Conservation (phyloP, 441 rosid genomes). For the Gossypium gossypioides region DNA sequence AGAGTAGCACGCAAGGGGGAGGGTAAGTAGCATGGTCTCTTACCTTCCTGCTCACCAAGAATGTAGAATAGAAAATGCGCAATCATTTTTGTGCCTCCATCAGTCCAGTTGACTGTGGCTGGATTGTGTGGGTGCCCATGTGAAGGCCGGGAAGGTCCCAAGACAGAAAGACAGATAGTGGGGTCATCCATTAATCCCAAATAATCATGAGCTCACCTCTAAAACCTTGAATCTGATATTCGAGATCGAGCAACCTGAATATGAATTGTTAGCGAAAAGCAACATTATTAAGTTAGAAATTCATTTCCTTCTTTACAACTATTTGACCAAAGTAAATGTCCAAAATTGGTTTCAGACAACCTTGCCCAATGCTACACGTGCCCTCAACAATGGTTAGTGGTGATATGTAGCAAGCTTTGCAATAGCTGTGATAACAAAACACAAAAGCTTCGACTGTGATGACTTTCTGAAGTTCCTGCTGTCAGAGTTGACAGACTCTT, state of each 20-base stretch:
- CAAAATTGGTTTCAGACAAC: slow-evolving; percentile 21
- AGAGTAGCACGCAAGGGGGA: background rate
- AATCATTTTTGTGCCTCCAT: slow-evolving; percentile 55
- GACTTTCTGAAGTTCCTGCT: slow-evolving; percentile 7
- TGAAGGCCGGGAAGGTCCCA: slow-evolving; percentile 58
- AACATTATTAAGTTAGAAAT: background rate
- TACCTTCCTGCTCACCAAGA: slow-evolving; percentile 68
- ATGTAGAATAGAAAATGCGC: slow-evolving; percentile 74
- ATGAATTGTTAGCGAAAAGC: background rate
- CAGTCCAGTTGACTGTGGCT: slow-evolving; percentile 74
- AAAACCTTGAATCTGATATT: slow-evolving; percentile 31
- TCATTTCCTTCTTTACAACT: background rate
- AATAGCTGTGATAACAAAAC: slow-evolving; percentile 86
- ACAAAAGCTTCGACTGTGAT: slow-evolving; percentile 71
- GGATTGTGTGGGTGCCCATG: slow-evolving; percentile 36
- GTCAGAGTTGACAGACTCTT: slow-evolving; percentile 40
- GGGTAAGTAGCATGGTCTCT: background rate
- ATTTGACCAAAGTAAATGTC: background rate
- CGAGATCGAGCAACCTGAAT: no score
- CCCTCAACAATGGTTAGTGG: slow-evolving; percentile 70
- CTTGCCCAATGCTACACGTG: slow-evolving; percentile 91
- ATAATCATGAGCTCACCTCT: slow-evolving; percentile 77
- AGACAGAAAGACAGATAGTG: slow-evolving; percentile 58
- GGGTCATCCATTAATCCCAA: slow-evolving; percentile 78
- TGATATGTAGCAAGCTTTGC: slow-evolving; percentile 86